A percentile compares a stretch with the other conserved stretches of the same genome.
phyloP scores from a whole-genome alignment of 176 grass and related monocot genomes.

The Paspalum notatum region DNA sequence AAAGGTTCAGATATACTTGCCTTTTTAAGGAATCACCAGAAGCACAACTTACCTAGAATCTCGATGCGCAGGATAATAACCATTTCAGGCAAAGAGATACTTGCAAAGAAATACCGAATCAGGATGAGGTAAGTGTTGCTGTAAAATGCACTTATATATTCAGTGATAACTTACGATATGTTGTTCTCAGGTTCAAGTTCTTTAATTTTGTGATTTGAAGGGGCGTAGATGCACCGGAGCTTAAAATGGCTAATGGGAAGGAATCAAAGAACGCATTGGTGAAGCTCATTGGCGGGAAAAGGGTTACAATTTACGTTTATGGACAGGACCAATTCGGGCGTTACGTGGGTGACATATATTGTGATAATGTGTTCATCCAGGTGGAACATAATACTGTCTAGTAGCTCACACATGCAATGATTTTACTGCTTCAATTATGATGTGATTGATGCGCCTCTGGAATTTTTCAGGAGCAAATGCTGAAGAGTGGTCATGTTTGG shows the following conservation, averaged over 20 bases:
- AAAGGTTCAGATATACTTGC: background rate
- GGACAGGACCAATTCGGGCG: slow-evolving; percentile 51
- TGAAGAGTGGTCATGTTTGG: slow-evolving; percentile 44
- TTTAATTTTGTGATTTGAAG: slow-evolving; percentile 42
- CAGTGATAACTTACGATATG: background rate
- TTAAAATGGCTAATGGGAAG: slow-evolving; percentile 54
- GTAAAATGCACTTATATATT: background rate
- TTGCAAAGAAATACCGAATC: slow-evolving; percentile 67
- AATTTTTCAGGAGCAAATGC: too few species aligned
- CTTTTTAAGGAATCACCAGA: slow-evolving; percentile 11
- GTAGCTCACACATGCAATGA: background rate
- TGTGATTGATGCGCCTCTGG: too few species aligned
- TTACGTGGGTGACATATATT: slow-evolving; percentile 62
- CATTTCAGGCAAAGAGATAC: slow-evolving; percentile 41
- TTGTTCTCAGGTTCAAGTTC: background rate
- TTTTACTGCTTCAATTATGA: slow-evolving; percentile 35
- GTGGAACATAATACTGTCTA: slow-evolving; percentile 17
- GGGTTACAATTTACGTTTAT: slow-evolving; percentile 58
- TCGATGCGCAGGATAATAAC: slow-evolving; percentile 47
- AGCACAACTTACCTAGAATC: slow-evolving; percentile 9
- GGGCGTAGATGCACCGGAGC: slow-evolving; percentile 72
- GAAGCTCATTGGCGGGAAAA: slow-evolving; percentile 59
- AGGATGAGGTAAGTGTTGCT: slow-evolving; percentile 57
- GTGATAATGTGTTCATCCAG: slow-evolving; percentile 61
- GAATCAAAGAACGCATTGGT: slow-evolving; percentile 57